Evolutionary conservation across 495 filamentous ascomycete species (phyloP).

Genomic region (Penicillium flavigenum): DNA sequence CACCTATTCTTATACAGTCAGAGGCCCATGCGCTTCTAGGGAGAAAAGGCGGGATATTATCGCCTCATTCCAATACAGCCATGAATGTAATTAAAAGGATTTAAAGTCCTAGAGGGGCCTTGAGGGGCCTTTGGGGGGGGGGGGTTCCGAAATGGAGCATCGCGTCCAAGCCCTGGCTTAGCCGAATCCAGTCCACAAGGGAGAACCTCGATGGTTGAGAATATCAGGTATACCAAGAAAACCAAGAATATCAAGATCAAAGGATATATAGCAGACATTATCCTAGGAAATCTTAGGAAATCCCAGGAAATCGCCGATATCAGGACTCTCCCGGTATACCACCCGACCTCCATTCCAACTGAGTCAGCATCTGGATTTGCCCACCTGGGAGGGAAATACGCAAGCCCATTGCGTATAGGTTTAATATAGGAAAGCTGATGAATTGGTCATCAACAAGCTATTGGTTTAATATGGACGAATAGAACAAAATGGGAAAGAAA

Average conservation of each 20-base stretch:
- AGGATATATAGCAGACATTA: not conserved
- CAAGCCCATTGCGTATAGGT: not conserved
- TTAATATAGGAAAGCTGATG: not conserved
- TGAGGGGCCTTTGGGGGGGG: not conserved
- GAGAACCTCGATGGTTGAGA: not conserved
- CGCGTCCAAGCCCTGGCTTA: constrained; percentile 13
- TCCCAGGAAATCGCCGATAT: not conserved
- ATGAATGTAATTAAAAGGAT: constrained; percentile 9
- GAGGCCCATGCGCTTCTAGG: constrained; percentile 9
- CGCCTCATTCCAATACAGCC: constrained; percentile 12
- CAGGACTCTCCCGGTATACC: not conserved
- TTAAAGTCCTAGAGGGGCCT: not conserved
- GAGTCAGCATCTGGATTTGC: not conserved
- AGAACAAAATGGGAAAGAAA: not conserved
- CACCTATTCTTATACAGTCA: not conserved
- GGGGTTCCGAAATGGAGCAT: constrained; percentile 11
- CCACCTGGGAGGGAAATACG: not conserved
- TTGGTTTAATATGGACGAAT: not conserved
- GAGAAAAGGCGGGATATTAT: constrained; percentile 1
- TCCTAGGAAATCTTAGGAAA: not conserved
- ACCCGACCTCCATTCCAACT: constrained; percentile 3
- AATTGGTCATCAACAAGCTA: not conserved
- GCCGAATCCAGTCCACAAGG: constrained; percentile 6
- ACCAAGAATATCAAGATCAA: not conserved
- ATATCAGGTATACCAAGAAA: not conserved